Conservation (phyloP, 2,329 filamentous ascomycete species). For the Nothophoma quercina region DNA sequence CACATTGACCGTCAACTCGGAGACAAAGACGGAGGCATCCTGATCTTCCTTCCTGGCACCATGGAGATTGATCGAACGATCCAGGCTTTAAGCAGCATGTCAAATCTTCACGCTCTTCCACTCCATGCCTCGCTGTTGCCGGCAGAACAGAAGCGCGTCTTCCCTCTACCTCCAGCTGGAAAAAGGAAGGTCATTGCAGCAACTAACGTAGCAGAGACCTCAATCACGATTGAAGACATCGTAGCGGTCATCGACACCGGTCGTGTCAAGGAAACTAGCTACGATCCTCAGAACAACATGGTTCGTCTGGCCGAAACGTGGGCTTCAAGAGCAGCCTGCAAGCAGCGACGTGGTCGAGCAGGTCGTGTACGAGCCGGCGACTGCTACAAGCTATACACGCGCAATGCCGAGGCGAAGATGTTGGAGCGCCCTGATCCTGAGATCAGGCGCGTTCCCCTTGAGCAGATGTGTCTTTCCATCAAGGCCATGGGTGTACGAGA, state of each 20-base stretch:
- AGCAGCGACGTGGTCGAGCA: slow-evolving; percentile 90
- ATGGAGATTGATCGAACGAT: slow-evolving; percentile 88
- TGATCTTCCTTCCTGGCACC: slow-evolving; percentile 94
- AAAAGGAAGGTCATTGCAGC: slow-evolving; percentile 93
- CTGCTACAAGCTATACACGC: slow-evolving; percentile 95
- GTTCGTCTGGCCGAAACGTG: slow-evolving; percentile 92
- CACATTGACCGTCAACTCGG: slow-evolving; percentile 81
- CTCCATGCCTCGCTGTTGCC: slow-evolving; percentile 92
- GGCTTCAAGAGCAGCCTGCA: slow-evolving; percentile 92
- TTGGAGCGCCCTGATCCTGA: slow-evolving; percentile 96
- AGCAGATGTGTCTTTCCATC: slow-evolving; percentile 93
- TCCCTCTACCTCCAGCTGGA: slow-evolving; percentile 75
- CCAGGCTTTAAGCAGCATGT: slow-evolving; percentile 69
- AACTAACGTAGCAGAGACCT: slow-evolving; percentile 97
- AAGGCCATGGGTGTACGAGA: slow-evolving; percentile 92
- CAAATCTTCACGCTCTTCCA: slow-evolving; percentile 78
- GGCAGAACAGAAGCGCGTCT: slow-evolving; percentile 86
- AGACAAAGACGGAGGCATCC: slow-evolving; percentile 79
- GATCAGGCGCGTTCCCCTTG: slow-evolving; percentile 88
- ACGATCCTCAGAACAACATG: slow-evolving; percentile 91
- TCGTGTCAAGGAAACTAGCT: slow-evolving; percentile 95
- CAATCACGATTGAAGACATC: slow-evolving; percentile 97
- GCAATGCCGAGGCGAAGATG: slow-evolving; percentile 77
- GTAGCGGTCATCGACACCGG: slow-evolving; percentile 96
- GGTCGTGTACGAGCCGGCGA: slow-evolving; percentile 89